Evolutionary conservation across 176 grass and related monocot genomes (phyloP).

Genomic region (Phragmites australis): DNA sequence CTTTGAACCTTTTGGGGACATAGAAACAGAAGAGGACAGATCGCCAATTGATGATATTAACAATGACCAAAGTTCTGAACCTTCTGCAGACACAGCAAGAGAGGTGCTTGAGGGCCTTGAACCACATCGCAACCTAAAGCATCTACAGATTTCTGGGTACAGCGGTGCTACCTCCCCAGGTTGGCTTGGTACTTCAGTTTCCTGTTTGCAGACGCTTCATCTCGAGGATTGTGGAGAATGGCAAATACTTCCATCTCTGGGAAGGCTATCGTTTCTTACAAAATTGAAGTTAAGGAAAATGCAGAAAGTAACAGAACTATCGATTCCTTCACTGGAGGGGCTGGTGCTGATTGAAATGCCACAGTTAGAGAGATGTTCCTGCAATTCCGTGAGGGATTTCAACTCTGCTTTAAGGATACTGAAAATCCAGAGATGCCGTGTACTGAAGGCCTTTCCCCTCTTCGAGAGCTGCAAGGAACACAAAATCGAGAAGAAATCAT

Average conservation of each 20-base stretch:
- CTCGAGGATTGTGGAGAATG: constrained; percentile 29
- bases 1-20: neutral
- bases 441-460: neutral
- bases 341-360: constrained; percentile 14
- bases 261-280: neutral
- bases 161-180: neutral
- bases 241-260: constrained; percentile 15
- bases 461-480: neutral
- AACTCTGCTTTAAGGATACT: constrained; percentile 33
- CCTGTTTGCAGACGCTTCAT: constrained; percentile 28
- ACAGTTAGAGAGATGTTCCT: constrained; percentile 3
- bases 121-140: constrained; percentile 29
- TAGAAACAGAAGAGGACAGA: neutral
- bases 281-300: constrained; percentile 5
- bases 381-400: neutral
- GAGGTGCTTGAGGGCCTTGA: constrained; percentile 46
- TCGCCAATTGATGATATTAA: neutral
- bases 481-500: neutral
- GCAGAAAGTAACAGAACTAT: neutral
- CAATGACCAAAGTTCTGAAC: neutral
- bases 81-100: neutral
- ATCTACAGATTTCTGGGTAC: constrained; percentile 33
- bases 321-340: constrained; percentile 35
- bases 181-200: constrained; percentile 31
- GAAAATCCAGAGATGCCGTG: neutral